phyloP scores from a whole-genome alignment of 176 grass and related monocot genomes.

The Dactylis glomerata region DNA sequence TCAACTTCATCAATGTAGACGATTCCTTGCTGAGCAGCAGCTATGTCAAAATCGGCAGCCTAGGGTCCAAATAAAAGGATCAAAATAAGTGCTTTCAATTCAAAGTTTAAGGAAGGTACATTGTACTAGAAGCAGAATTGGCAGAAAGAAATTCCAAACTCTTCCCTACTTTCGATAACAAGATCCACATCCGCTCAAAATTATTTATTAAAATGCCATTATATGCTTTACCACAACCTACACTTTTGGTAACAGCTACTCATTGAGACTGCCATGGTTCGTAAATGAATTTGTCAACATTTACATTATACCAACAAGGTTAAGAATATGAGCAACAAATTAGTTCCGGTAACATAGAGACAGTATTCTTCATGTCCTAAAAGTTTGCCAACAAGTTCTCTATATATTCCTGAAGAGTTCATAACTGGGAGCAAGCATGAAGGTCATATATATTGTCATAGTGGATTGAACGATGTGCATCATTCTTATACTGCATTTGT shows the following conservation, averaged over 20 bases:
- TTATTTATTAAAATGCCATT: neutral
- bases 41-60: slow-evolving; percentile 75
- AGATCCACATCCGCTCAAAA: neutral
- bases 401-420: neutral
- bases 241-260: neutral
- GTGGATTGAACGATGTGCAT: neutral
- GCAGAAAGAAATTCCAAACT: neutral
- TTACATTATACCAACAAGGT: neutral
- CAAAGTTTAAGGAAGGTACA: neutral
- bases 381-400: neutral
- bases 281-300: neutral
- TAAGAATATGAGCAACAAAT: neutral
- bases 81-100: neutral
- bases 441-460: neutral
- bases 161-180: neutral
- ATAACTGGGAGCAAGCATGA: neutral
- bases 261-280: neutral
- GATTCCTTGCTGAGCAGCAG: slow-evolving; percentile 73
- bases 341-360: neutral
- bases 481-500: neutral
- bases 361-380: neutral
- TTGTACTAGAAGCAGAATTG: neutral
- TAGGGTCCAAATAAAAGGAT: slow-evolving; percentile 9
- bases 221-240: neutral
- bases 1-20: slow-evolving; percentile 85